Evolutionary conservation across 768 basidiomycete species (phyloP).

Genomic region (Coprinellus micaceus): DNA sequence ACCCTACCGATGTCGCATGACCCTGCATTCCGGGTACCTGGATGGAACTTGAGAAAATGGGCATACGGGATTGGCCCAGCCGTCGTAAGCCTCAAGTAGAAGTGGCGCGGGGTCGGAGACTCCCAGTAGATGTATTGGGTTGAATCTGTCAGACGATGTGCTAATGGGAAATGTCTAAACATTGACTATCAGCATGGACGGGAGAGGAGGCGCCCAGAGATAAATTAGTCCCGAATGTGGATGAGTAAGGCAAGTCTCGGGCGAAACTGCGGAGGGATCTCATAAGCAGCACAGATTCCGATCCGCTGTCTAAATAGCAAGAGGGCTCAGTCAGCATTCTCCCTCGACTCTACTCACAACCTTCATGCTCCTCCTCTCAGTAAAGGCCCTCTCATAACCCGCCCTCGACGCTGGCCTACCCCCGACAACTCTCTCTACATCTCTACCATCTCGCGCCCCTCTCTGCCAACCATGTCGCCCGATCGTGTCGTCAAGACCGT

Average conservation of each 20-base stretch:
- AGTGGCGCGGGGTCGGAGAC: not conserved
- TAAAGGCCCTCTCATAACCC: conserved; percentile 26
- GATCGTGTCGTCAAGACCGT: conserved; percentile 20
- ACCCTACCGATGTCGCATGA: no score
- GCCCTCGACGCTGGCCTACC: not conserved
- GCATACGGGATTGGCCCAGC: no score
- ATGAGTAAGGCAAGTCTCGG: no score
- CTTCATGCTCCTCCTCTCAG: conserved; percentile 27
- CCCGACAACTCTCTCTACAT: not conserved
- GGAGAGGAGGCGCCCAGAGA: no score
- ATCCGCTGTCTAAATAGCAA: conserved; percentile 17
- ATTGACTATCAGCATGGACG: no score
- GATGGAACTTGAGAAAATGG: no score
- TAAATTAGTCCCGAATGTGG: no score
- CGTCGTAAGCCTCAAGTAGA: not conserved
- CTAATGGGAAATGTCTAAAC: no score
- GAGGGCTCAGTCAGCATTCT: conserved; percentile 28
- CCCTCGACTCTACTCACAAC: conserved; percentile 16
- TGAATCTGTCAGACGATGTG: not conserved
- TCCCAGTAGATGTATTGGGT: not conserved
- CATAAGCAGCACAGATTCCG: conserved; percentile 7
- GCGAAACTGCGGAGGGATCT: conserved; percentile 9
- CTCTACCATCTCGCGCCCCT: conserved; percentile 4
- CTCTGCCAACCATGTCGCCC: conserved; percentile 7
- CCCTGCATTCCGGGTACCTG: no score